Evolutionary conservation across 2,329 filamentous ascomycete species (phyloP), one percentile per base, ranked within the genome.

Genomic region (Cladophialophora yegresii): DNA sequence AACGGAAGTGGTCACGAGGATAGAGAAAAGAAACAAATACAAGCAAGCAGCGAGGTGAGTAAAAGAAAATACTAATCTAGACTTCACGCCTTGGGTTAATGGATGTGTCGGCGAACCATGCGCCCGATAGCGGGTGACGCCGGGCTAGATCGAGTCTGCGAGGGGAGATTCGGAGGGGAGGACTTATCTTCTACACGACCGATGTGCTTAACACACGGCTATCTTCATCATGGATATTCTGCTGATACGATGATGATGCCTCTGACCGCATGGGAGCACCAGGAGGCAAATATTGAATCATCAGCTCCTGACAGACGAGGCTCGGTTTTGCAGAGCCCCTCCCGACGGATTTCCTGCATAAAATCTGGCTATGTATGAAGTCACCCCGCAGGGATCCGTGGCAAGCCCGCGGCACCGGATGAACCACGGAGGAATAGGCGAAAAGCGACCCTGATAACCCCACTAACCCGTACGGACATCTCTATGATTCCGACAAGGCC

Each of bases 51-150:
- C 56, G 56, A 30, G 50, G 60, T 58, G 63, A 55, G 55, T 26
- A 59, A 59, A 26, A 59, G 55, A 43, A 59, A 63, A 62, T 59
- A 66, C 58, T 59, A 62, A 65, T 54, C 63, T 40, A 57, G 54
- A 49, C 30, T 33, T 54, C 20, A 36, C 26, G 36, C 23, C 26
- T 30, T 49, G 55, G 57, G 28, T 36, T 20, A 51, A 59, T 59
- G 57, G 57, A 59, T 26, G 22, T 50, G 32, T 59, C 57, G 57
- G 57, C 57, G 57, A 32, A 59, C 57, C 57, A 32, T 23, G 45
- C 45, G 9, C 32, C 32, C 57, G 57, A 45, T 51, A n/a, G 45
- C 57, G 57, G 57, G 45, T 47, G 45, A 23, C 30, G 32, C 45
- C 57, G 57, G 57, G 22, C 57, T 45, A 36, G 5, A 50, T 49